Evolutionary conservation across 1,139 yeast species (phyloP), one percentile per base, ranked within the genome.

Genomic region (Scheffersomyces insectosa): DNA sequence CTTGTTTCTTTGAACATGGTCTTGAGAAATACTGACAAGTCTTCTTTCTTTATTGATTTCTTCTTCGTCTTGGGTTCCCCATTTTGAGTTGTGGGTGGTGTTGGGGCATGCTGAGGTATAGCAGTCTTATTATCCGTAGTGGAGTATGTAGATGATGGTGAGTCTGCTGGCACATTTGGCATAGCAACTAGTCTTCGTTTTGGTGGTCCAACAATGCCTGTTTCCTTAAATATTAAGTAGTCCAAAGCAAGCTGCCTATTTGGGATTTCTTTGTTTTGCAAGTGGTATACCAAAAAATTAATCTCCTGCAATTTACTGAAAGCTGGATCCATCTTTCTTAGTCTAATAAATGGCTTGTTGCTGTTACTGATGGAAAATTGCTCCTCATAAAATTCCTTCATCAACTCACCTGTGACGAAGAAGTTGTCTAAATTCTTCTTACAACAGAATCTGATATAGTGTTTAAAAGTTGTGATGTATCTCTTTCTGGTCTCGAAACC

Each of bases 261-360:
- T 12, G 57, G 57, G n/a, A 53, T 53, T 37, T 53, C 56, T 38
- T 49, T 53, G 33, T 43, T 48, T 15, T 42, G 38, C 32, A 53
- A 44, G 12, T 47, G 47, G 36, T 53, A 53, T 30, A 52, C 57
- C 43, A 53, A 43, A 36, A 48, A 52, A 43, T 53, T 53, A 42
- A 53, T 51, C 38, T 53, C 57, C 38, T 53, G 57, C 7, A 53
- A 39, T 36, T 53, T 53, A 33, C 52, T 46, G 45, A 53, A 53
- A 1, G 57, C 57, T 4, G 57, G 57, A 38, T 53, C 57, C 57
- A 53, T 53, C 37, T 53, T 53, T 3, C 56, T 45, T 33, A 53
- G 44, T 31, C 57, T 43, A 11, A 53, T 53, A 31, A 53, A 52
- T 13, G 57, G 57, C 38, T 53, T 52, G 31, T 46, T 49, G 35